Base-by-base conservation (phyloP, 2,329 filamentous ascomycete genomes). In the Coniochaeta ligniaria region DNA sequence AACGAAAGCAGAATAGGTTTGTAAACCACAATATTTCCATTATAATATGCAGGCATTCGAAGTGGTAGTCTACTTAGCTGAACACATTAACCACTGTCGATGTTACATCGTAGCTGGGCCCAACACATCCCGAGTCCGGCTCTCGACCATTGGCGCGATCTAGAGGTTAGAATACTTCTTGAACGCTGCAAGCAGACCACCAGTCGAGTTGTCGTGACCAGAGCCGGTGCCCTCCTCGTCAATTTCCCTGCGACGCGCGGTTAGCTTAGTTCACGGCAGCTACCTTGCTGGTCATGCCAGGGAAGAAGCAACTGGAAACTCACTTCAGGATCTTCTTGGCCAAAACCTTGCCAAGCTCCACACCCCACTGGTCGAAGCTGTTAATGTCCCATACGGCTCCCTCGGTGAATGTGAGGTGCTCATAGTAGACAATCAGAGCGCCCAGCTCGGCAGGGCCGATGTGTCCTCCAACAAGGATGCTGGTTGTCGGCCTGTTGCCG, bases 361-460 rank as follows among this genome's bases (percentile, higher is more conserved):
- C 95, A 78, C 95, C 95, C 95, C 95, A 99, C 83, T 99, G 95
- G 80, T 99, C 95, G 73, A 98, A 99, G 72, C 89, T 92, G 86
- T 99, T 99, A 83, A 99, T 96, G 80, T 98, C 96, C 95, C 95
- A 99, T 74, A 99, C 83, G 59, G 93, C 94, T 70, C 95, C 95
- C 80, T 99, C 95, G 41, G 91, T 96, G 77, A 99, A 99, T 60
- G 95, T 98, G 63, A 98, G 80, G 79, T 99, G 95, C 83, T 99
- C 95, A 78, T 99, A 99, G 84, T 98, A 99, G 66, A 92, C 94
- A 69, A 99, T 99, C 69, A 99, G 79, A 3, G 95, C 94, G 72
- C 95, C 95, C 56, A 99, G 85, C 70, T 96, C 92, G 50, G 88
- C 91, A 9, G 95, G 95, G 20, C 95, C 96, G 73, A 99, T 98